Evolutionary conservation across 192 early-diverging fungal genomes (phyloP).

Genomic region (Helicostylum pulchrum): DNA sequence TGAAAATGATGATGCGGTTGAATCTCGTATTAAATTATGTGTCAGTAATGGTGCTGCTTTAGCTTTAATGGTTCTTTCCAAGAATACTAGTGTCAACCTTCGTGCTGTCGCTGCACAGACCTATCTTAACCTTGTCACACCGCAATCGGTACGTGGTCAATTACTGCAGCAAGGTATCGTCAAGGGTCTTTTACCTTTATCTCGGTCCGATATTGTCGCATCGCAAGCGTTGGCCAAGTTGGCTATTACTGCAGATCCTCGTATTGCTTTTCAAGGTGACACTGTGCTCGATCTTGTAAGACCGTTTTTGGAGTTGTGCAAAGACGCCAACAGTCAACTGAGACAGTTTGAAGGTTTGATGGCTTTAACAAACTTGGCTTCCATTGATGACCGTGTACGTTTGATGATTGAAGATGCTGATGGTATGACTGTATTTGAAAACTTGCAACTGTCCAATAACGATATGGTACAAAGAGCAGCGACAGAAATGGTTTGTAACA

Average conservation of each 20-base stretch:
- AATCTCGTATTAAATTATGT: conserved; percentile 50
- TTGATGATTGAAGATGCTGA: conserved; percentile 51
- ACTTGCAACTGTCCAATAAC: conserved; percentile 77
- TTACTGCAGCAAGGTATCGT: conserved; percentile 84
- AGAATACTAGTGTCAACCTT: conserved; percentile 55
- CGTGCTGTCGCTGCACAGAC: conserved; percentile 63
- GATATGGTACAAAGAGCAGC: conserved; percentile 79
- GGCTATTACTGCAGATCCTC: conserved; percentile 88
- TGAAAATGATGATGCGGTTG: conserved; percentile 61
- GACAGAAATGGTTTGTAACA: conserved; percentile 90
- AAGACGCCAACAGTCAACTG: conserved; percentile 55
- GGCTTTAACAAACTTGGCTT: conserved; percentile 90
- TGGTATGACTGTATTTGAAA: conserved; percentile 72
- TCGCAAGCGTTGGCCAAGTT: conserved; percentile 88
- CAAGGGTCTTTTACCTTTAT: conserved; percentile 55
- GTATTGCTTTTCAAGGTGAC: conserved; percentile 76
- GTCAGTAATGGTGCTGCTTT: conserved; percentile 58
- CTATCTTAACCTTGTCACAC: conserved; percentile 68
- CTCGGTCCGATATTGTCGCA: conserved; percentile 63
- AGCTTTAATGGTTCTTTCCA: conserved; percentile 50
- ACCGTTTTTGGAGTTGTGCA: conserved; percentile 62
- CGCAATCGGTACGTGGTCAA: conserved; percentile 63
- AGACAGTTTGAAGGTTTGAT: conserved; percentile 87
- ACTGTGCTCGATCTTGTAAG: conserved; percentile 66
- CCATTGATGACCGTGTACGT: conserved; percentile 67